Percentiles rank a stretch among this genome's conserved stretches.
phyloP scores from a whole-genome alignment of 106 monocot genomes.

The Dactylorhiza incarnata region DNA sequence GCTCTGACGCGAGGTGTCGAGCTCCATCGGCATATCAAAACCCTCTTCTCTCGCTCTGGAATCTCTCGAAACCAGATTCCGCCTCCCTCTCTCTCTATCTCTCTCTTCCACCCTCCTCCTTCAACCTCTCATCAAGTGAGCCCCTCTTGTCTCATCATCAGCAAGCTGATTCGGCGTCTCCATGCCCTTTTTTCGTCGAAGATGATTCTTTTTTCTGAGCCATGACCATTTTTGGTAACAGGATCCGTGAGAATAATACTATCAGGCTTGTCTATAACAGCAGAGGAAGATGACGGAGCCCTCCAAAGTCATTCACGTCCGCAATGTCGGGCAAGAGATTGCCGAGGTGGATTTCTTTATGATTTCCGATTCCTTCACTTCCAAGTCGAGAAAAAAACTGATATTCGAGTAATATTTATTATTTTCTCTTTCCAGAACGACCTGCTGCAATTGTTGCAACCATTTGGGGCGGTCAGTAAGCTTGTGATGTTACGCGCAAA shows the following conservation, averaged over 20 bases:
- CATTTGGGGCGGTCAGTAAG: slow-evolving; percentile 52
- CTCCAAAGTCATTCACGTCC: slow-evolving; percentile 80
- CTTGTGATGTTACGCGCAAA: slow-evolving; percentile 63
- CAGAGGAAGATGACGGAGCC: slow-evolving; percentile 58
- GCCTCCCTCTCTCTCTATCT: not conserved
- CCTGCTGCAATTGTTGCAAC: slow-evolving; percentile 62
- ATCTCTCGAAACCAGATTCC: not conserved
- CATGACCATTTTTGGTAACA: not conserved
- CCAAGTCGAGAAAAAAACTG: not conserved
- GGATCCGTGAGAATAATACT: not conserved
- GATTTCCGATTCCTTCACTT: not conserved
- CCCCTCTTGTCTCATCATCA: not conserved
- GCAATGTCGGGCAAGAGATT: slow-evolving; percentile 89
- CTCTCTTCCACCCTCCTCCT: not conserved
- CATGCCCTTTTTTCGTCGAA: not conserved
- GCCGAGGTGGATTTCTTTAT: slow-evolving; percentile 40
- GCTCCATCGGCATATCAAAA: not conserved
- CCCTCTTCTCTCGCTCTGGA: not conserved
- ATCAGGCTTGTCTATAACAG: not conserved
- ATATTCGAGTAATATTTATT: not conserved
- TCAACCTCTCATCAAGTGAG: not conserved
- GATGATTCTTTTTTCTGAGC: not conserved
- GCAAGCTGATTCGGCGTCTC: not conserved
- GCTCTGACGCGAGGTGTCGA: not conserved
- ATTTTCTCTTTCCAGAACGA: slow-evolving; percentile 30